A percentile compares a stretch with the other conserved stretches of the same genome.
Conservation (phyloP, 2,329 filamentous ascomycete species). For the Cercospora sp. region DNA sequence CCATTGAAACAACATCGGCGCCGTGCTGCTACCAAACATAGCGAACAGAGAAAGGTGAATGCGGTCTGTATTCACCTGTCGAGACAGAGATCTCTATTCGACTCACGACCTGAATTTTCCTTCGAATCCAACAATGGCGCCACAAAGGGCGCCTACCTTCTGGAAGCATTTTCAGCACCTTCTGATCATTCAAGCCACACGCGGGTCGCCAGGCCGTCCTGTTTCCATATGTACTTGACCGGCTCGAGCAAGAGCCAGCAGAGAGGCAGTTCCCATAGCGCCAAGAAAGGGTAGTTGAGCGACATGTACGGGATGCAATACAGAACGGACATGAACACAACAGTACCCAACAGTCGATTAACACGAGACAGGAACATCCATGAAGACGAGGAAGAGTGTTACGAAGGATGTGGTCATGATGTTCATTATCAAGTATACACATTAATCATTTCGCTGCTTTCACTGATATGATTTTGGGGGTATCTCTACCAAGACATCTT, state of each 20-base stretch:
- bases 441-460: background rate
- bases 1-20: background rate
- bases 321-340: background rate
- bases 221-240: background rate
- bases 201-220: background rate
- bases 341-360: background rate
- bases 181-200: background rate
- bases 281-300: background rate
- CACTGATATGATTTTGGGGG: background rate
- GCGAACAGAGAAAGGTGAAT: background rate
- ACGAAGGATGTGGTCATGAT: background rate
- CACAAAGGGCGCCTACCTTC: background rate
- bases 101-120: background rate
- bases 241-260: background rate
- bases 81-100: background rate
- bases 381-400: background rate
- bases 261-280: background rate
- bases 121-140: background rate
- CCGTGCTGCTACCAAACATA: background rate
- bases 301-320: background rate
- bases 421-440: background rate
- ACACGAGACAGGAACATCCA: background rate
- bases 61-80: background rate
- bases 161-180: background rate
- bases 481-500: constrained; percentile 4